Evolutionary conservation across 2,329 filamentous ascomycete genomes (phyloP).

Genomic region (Alternaria viburni): DNA sequence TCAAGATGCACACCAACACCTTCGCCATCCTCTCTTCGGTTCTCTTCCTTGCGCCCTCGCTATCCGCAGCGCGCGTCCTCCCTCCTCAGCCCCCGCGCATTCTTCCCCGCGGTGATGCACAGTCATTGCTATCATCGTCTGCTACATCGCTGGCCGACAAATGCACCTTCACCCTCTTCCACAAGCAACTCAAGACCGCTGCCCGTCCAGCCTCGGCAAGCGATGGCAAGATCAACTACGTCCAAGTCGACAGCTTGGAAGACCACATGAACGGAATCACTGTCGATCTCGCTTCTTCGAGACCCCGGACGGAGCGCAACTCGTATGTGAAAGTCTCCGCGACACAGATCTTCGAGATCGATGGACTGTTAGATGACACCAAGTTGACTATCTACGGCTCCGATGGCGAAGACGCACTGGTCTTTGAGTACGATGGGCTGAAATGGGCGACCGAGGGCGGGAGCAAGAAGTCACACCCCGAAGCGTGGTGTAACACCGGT

Average conservation of each 20-base stretch:
- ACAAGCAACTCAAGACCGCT: constrained; percentile 14
- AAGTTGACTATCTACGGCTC: constrained; percentile 12
- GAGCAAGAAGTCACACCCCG: neutral
- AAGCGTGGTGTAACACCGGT: constrained; percentile 13
- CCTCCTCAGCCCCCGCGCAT: constrained; percentile 6
- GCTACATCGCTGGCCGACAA: constrained; percentile 3
- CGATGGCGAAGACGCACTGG: constrained; percentile 5
- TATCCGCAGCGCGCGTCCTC: neutral
- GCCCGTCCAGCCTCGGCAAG: neutral
- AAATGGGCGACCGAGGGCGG: constrained; percentile 7
- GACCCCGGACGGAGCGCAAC: constrained; percentile 13
- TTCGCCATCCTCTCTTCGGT: constrained; percentile 5
- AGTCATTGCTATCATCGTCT: neutral
- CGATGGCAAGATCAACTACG: constrained; percentile 11
- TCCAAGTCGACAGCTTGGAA: constrained; percentile 19
- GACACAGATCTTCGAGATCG: constrained; percentile 8
- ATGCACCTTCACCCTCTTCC: constrained; percentile 27
- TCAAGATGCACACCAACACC: constrained; percentile 15
- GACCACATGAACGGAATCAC: constrained; percentile 19
- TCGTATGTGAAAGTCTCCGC: constrained; percentile 18
- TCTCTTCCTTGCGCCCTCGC: constrained; percentile 1
- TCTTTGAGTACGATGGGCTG: constrained; percentile 9
- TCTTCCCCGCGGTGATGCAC: neutral
- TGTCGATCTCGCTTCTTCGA: constrained; percentile 18
- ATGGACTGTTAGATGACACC: constrained; percentile 16